Conservation (phyloP, 305 asterid genomes). For the Fraxinus nigra region DNA sequence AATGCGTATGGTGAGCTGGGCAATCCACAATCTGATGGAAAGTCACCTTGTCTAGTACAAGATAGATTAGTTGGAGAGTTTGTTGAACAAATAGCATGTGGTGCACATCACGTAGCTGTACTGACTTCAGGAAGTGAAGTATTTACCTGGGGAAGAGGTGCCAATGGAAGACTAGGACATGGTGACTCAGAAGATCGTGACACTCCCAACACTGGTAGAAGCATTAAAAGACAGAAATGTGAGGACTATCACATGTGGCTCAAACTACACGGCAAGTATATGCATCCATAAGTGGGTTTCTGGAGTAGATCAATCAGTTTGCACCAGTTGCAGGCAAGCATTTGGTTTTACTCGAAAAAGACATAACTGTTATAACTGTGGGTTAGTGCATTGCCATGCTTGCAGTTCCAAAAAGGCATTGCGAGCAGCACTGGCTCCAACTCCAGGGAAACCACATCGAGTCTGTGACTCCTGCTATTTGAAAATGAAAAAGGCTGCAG, state of each 20-base stretch:
- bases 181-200: slow-evolving; percentile 73
- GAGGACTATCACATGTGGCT: slow-evolving; percentile 73
- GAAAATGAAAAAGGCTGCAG: slow-evolving; percentile 65
- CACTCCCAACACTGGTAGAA: slow-evolving; percentile 75
- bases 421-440: slow-evolving; percentile 87
- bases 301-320: slow-evolving; percentile 79
- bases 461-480: slow-evolving; percentile 76
- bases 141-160: slow-evolving; percentile 86
- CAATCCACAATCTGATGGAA: slow-evolving; percentile 69
- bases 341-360: slow-evolving; percentile 89
- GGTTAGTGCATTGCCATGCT: slow-evolving; percentile 82
- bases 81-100: slow-evolving; percentile 83
- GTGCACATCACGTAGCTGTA: slow-evolving; percentile 66
- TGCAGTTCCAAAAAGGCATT: slow-evolving; percentile 85
- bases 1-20: slow-evolving; percentile 74
- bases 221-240: slow-evolving; percentile 81
- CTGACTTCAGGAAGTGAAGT: slow-evolving; percentile 80
- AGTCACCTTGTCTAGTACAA: slow-evolving; percentile 66
- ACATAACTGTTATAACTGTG: slow-evolving; percentile 87
- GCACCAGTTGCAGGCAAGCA: slow-evolving; percentile 80
- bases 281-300: slow-evolving; percentile 93
- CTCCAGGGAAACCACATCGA: slow-evolving; percentile 90
- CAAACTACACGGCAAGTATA: slow-evolving; percentile 69
- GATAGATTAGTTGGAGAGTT: slow-evolving; percentile 79
- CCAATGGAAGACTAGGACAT: slow-evolving; percentile 84